A percentile compares a stretch with the other conserved stretches of the same genome.
These are phyloP conservation scores for Talaromyces trachyspermus DNA, from an alignment of 495 filamentous ascomycete genomes.

Conservation along the genomic window DNA sequence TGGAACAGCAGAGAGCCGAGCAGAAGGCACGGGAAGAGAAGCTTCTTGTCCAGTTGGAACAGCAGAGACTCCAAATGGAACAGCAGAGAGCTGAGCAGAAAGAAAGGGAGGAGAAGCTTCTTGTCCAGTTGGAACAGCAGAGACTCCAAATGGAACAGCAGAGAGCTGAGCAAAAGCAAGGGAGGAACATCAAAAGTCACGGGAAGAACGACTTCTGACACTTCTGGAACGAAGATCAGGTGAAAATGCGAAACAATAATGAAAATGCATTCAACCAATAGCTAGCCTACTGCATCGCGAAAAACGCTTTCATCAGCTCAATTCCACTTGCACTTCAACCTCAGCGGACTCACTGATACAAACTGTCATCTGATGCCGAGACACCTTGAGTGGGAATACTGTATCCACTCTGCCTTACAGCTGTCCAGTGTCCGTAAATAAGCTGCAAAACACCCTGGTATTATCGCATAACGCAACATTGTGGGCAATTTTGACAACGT, in stretches of 20 bases:
- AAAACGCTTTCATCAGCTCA: too few relatives aligned
- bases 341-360: too few relatives aligned
- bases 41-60: too few relatives aligned
- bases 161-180: neutral
- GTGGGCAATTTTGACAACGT: constrained; percentile 5
- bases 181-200: too few relatives aligned
- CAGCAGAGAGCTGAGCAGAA: neutral
- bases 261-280: too few relatives aligned
- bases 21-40: constrained; percentile 1
- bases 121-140: neutral
- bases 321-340: too few relatives aligned
- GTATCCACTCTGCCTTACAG: neutral
- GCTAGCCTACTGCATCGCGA: too few relatives aligned
- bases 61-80: neutral
- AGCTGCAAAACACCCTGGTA: neutral
- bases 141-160: neutral
- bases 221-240: too few relatives aligned
- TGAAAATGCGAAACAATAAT: too few relatives aligned
- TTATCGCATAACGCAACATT: constrained; percentile 5
- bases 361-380: neutral
- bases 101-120: neutral
- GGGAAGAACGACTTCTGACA: too few relatives aligned
- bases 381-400: constrained; percentile 5
- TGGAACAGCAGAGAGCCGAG: neutral
- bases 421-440: neutral